Evolutionary conservation across 2,329 filamentous ascomycete species (phyloP), one percentile per base, ranked within the genome.

Genomic region (Aspergillus aculeatus): DNA sequence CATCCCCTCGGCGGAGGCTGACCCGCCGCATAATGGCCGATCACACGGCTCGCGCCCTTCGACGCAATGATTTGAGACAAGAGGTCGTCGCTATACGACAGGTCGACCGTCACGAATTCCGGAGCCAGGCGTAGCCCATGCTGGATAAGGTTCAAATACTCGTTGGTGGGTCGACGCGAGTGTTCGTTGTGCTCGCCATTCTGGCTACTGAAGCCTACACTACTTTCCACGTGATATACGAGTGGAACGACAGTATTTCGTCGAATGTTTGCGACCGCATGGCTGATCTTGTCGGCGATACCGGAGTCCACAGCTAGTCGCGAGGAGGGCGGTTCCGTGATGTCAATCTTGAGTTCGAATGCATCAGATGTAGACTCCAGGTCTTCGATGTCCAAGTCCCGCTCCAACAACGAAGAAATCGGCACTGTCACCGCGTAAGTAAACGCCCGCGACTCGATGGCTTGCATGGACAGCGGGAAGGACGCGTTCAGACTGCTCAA

Each of bases 371-470:
- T 87, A n/a, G 83, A 83, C 60, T 89, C 87, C 21, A 89, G 74
- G 26, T 86, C 83, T 64, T 89, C 86, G 11, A 90, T 81, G 59
- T 90, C 84, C 21, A 87, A 67, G 1, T 81, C 74, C 11, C 78
- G 77, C 1, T 80, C 73, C 1, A 87, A 68, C 2, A 91, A 73
- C 16, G 82, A 81, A 0, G 84, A 84, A 2, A 89, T 73, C 2
- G 84, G 81, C 1, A 91, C 78, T 3, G 85, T 85, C 0, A 89
- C 78, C 5, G 88, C 87, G 67, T 89, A 89, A 0, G 89, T 91
- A 66, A 87, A 89, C 11, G 78, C 80, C 9, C 86, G 82, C 35
- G 83, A 78, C 65, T 89, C 84, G 0, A 85, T 81, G 0, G 84
- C 82, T 32, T 89, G 80, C 16, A 82, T 80, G 2, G 88, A 86